These are phyloP conservation scores for Polygonum maritimum DNA, from an alignment of 148 eudicot species.

Conservation along the genomic window DNA sequence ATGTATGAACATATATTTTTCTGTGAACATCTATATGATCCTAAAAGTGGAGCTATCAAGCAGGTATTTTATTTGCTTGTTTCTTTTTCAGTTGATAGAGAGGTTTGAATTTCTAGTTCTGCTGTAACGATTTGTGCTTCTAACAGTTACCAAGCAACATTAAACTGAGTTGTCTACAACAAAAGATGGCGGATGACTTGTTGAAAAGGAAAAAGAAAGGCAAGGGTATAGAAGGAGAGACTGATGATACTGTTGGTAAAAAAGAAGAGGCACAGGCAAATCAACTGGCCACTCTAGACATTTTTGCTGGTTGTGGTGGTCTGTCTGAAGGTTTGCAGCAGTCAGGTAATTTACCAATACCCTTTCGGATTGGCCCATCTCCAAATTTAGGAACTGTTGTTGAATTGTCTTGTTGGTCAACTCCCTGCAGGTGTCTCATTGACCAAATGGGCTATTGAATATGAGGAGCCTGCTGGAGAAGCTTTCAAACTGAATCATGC, in stretches of 20 bases:
- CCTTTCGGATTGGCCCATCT: background rate
- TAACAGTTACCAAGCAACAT: constrained; percentile 60
- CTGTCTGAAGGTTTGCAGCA: constrained; percentile 86
- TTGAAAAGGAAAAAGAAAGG: constrained; percentile 68
- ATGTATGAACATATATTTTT: constrained; percentile 67
- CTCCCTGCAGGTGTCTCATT: constrained; percentile 49
- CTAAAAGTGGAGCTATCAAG: constrained; percentile 68
- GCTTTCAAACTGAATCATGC: constrained; percentile 90
- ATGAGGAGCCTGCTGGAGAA: constrained; percentile 95
- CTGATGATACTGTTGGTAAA: constrained; percentile 23
- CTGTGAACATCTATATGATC: constrained; percentile 79
- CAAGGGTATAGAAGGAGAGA: constrained; percentile 65
- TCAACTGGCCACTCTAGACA: constrained; percentile 65
- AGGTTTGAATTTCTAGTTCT: background rate
- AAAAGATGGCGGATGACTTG: constrained; percentile 30
- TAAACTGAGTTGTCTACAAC: constrained; percentile 37
- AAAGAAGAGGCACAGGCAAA: constrained; percentile 22
- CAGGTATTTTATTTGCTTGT: constrained; percentile 42
- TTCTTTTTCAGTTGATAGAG: background rate
- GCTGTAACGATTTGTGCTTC: background rate
- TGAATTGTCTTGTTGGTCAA: constrained; percentile 6
- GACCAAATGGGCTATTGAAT: constrained; percentile 99
- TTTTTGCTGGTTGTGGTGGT: constrained; percentile 99
- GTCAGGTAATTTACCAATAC: constrained; percentile 40
- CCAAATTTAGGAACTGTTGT: background rate